Evolutionary conservation across 768 basidiomycete genomes (phyloP).

Genomic region (Lactarius sanguifluus): DNA sequence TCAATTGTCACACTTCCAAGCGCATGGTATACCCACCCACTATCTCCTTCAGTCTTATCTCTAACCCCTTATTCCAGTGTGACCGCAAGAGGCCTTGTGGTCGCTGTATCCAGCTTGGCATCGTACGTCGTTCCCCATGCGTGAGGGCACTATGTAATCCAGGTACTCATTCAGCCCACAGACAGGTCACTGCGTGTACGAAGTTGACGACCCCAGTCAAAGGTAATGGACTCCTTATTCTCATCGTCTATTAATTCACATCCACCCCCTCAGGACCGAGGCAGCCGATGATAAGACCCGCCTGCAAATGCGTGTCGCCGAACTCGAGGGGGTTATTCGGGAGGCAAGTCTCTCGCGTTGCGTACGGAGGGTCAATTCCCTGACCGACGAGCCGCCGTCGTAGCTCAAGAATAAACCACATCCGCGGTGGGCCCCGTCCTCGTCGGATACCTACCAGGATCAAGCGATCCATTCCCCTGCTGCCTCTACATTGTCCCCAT

Average conservation of each 20-base stretch:
- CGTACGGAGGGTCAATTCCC: background rate
- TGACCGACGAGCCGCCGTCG: background rate
- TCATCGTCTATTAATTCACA: background rate
- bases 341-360: conserved; percentile 47
- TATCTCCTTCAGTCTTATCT: background rate
- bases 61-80: conserved; percentile 36
- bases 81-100: conserved; percentile 51
- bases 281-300: conserved; percentile 61
- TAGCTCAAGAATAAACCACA: conserved; percentile 75
- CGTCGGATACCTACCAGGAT: conserved; percentile 10
- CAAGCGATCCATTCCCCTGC: background rate
- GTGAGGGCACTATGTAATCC: background rate
- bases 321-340: conserved; percentile 78
- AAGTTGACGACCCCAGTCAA: conserved; percentile 73
- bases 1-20: conserved; percentile 73
- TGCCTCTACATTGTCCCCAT: no score
- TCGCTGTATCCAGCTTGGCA: conserved; percentile 44
- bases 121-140: conserved; percentile 35
- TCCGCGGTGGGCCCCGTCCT: conserved; percentile 52
- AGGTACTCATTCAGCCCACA: conserved; percentile 31
- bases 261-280: conserved; percentile 29
- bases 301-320: conserved; percentile 72
- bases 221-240: conserved; percentile 39
- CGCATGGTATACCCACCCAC: conserved; percentile 52
- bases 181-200: conserved; percentile 84